A percentile compares a stretch with the other conserved stretches of the same genome.
Evolutionary conservation across 169 alveolate species (phyloP).

Genomic region (Eimeria tenella): DNA sequence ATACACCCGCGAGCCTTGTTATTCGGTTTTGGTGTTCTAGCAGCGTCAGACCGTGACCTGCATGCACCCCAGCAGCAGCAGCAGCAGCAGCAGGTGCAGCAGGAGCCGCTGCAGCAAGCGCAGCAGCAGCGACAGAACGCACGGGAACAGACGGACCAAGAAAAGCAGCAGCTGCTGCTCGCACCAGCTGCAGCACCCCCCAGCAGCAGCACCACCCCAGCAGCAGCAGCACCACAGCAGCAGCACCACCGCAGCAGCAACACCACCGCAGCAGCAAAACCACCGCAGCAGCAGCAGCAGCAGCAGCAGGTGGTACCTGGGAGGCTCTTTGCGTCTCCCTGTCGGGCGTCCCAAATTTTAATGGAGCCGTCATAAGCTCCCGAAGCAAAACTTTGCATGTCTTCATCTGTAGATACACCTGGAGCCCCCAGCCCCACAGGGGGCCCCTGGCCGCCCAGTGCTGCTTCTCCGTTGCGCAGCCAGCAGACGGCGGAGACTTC

Average conservation of each 20-base stretch:
- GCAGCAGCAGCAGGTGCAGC: conserved; percentile 33
- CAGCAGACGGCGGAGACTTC: conserved; percentile 79
- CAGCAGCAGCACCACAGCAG: too few relatives aligned
- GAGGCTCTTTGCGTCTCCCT: conserved; percentile 47
- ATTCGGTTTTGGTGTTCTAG: conserved; percentile 75
- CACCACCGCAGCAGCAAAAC: not conserved
- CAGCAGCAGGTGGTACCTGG: conserved; percentile 26
- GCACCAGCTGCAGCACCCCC: too few relatives aligned
- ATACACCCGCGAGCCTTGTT: conserved; percentile 72
- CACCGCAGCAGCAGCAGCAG: conserved; percentile 5
- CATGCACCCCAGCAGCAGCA: not conserved
- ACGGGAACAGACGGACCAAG: too few relatives aligned
- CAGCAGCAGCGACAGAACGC: not conserved
- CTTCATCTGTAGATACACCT: conserved; percentile 45
- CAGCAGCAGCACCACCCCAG: too few relatives aligned
- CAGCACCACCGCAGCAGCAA: not conserved
- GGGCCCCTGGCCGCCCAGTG: conserved; percentile 12
- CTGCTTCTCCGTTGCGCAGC: conserved; percentile 72
- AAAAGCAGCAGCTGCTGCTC: too few relatives aligned
- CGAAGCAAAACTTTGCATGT: conserved; percentile 56
- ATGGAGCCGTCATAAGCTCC: conserved; percentile 78
- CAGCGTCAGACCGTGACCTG: conserved; percentile 74
- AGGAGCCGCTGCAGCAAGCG: not conserved
- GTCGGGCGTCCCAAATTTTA: conserved; percentile 74
- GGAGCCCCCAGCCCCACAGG: not conserved